These are phyloP conservation scores for Rhizophora apiculata DNA, from an alignment of 345 rosid genomes.

Conservation along the genomic window DNA sequence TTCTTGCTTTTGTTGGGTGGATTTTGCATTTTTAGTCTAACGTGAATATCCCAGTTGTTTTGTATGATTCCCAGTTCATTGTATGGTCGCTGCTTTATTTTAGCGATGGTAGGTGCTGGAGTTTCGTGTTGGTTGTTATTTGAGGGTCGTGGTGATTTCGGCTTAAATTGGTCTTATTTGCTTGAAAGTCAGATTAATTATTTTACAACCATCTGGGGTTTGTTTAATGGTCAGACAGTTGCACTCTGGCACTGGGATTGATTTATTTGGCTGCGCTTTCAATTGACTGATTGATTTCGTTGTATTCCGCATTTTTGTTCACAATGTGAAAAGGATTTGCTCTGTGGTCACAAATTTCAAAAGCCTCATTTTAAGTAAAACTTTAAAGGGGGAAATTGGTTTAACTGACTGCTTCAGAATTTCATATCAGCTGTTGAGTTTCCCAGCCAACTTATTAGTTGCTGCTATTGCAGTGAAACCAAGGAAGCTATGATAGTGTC, in stretches of 20 bases:
- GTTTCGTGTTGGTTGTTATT: constrained; percentile 3
- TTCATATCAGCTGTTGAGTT: constrained; percentile 1
- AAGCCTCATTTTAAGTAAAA: neutral
- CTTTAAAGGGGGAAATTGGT: constrained; percentile 4
- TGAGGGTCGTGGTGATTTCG: neutral
- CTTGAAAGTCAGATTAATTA: constrained; percentile 14
- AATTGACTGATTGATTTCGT: neutral
- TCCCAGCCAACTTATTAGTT: constrained; percentile 12
- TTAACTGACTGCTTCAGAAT: constrained; percentile 9
- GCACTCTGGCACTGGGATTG: neutral
- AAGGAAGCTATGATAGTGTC: neutral
- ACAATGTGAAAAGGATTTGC: neutral
- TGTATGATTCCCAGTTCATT: neutral
- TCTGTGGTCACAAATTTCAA: constrained; percentile 2
- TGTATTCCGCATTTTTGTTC: neutral
- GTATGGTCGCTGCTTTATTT: neutral
- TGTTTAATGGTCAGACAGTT: neutral
- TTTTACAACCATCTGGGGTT: constrained; percentile 1
- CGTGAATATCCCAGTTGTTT: neutral
- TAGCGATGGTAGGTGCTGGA: neutral
- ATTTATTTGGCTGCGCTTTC: neutral
- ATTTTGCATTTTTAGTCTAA: neutral
- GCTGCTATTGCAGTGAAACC: neutral
- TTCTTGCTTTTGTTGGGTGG: neutral
- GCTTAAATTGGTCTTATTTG: constrained; percentile 4